phyloP scores from a whole-genome alignment of 2,329 filamentous ascomycete genomes.

The Fonsecaea monophora region DNA sequence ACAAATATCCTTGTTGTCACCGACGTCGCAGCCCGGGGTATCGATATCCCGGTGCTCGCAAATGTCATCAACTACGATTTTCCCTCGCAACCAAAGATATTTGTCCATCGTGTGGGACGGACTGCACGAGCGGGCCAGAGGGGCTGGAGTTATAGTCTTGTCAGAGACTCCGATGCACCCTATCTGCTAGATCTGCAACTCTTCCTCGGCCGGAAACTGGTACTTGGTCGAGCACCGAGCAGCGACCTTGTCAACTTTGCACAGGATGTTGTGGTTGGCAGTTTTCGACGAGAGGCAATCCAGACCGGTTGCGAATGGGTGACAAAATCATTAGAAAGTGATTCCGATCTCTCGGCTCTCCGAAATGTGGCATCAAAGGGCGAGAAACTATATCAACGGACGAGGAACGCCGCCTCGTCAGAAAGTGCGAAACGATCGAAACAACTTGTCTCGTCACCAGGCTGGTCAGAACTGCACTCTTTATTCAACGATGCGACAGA shows the following conservation, averaged over 20 bases:
- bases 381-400: constrained; percentile 89
- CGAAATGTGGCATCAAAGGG: constrained; percentile 81
- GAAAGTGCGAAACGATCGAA: constrained; percentile 90
- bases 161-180: constrained; percentile 84
- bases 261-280: constrained; percentile 82
- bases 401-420: constrained; percentile 84
- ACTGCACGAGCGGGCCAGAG: constrained; percentile 91
- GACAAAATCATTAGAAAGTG: constrained; percentile 76
- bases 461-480: constrained; percentile 77
- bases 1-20: constrained; percentile 94
- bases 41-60: constrained; percentile 93
- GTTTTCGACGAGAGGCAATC: constrained; percentile 73
- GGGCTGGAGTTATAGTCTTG: constrained; percentile 94
- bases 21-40: constrained; percentile 93
- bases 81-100: constrained; percentile 93
- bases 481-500: constrained; percentile 77
- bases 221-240: constrained; percentile 70
- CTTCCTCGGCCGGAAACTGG: constrained; percentile 83
- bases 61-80: constrained; percentile 99
- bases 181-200: constrained; percentile 94
- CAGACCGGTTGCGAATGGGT: constrained; percentile 82
- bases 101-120: constrained; percentile 92
- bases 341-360: constrained; percentile 74
- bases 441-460: constrained; percentile 72
- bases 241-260: constrained; percentile 72